Conservation (phyloP, 2,329 filamentous ascomycete species). For the Paraphaeosphaeria sporulosa region DNA sequence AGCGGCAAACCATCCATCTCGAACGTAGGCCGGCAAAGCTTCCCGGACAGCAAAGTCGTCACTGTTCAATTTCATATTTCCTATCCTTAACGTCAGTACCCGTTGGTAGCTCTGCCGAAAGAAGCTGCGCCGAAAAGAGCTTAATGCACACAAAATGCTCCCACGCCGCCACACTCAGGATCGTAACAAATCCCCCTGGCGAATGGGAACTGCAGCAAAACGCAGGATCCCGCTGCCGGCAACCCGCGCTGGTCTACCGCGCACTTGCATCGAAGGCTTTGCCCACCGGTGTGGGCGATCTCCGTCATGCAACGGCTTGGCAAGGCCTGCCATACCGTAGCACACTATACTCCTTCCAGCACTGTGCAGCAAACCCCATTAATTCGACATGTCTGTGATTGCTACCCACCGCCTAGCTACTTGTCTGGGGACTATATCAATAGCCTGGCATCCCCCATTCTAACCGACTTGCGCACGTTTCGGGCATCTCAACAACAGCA, state of each 20-base stretch:
- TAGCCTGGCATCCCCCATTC: not conserved
- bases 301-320: conserved; percentile 9
- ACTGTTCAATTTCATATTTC: not conserved
- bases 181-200: conserved; percentile 2
- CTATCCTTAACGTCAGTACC: not conserved
- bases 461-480: not conserved
- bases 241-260: not conserved
- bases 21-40: not conserved
- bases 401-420: not conserved
- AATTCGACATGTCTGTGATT: not conserved
- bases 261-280: conserved; percentile 8
- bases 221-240: conserved; percentile 3
- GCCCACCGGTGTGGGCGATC: conserved; percentile 3
- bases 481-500: not conserved
- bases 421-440: conserved; percentile 6
- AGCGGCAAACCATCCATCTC: not conserved
- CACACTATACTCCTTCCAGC: too few species aligned
- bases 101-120: not conserved
- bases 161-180: not conserved
- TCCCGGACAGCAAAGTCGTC: not conserved
- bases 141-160: not conserved
- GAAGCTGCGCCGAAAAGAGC: not conserved
- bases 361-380: too few species aligned
- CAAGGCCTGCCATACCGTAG: not conserved
- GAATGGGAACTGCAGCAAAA: conserved; percentile 3